Percentiles rank a stretch among this genome's conserved stretches.
Evolutionary conservation across 1,284 basidiomycete genomes (phyloP).

Genomic region (Phenoliferia sp.): DNA sequence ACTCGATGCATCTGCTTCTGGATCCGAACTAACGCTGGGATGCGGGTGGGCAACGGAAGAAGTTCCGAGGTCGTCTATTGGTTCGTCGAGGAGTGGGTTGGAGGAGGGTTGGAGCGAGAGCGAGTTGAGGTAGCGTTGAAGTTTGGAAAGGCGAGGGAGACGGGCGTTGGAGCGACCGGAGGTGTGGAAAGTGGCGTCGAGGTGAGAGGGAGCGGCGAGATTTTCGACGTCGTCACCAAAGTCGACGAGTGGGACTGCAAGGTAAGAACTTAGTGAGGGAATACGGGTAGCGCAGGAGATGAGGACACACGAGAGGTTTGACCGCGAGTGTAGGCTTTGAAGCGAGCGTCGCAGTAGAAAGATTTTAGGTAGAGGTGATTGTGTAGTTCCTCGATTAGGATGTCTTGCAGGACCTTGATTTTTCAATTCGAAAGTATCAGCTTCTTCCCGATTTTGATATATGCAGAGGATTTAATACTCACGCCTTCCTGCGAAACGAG

Average conservation of each 20-base stretch:
- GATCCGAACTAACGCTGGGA: not conserved
- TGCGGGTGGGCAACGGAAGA: not conserved
- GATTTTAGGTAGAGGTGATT: constrained; percentile 97
- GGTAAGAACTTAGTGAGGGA: constrained; percentile 4
- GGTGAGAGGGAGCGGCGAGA: constrained; percentile 41
- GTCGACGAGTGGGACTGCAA: constrained; percentile 55
- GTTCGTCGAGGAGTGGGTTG: constrained; percentile 67
- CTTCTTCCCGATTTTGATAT: not conserved
- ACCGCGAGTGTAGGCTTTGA: constrained; percentile 76
- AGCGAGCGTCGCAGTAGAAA: constrained; percentile 90
- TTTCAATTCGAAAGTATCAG: not conserved
- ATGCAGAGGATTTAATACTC: constrained; percentile 42
- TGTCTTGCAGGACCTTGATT: constrained; percentile 74
- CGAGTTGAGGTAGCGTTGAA: constrained; percentile 59
- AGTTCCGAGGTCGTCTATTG: constrained; percentile 26
- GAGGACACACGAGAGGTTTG: constrained; percentile 64
- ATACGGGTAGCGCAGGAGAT: constrained; percentile 1
- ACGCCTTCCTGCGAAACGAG: constrained; percentile 82
- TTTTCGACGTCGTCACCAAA: constrained; percentile 53
- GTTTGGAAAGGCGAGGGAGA: constrained; percentile 24
- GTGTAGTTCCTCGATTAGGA: constrained; percentile 91
- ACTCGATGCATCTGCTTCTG: not conserved
- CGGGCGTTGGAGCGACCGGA: constrained; percentile 22
- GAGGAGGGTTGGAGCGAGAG: constrained; percentile 67
- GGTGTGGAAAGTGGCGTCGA: constrained; percentile 18